Evolutionary conservation across 1,284 basidiomycete genomes (phyloP).

Genomic region (Exobasidium rhododendri): DNA sequence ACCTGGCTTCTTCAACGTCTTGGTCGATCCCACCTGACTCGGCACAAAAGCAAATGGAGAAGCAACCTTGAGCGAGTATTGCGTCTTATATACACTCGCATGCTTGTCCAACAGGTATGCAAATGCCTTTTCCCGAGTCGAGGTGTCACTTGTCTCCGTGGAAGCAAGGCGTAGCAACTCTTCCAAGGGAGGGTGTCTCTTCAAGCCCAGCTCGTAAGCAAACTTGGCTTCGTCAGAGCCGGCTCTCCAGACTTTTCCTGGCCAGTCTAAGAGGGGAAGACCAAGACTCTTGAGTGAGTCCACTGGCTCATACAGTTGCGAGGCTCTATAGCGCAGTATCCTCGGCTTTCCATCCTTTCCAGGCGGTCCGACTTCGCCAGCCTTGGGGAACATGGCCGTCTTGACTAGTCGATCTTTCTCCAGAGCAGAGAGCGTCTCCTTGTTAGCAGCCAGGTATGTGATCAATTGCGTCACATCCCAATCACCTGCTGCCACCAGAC

Average conservation of each 20-base stretch:
- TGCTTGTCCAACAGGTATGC: slow-evolving; percentile 47
- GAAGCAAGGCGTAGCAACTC: slow-evolving; percentile 57
- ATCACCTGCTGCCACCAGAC: slow-evolving; percentile 56
- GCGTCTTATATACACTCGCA: slow-evolving; percentile 30
- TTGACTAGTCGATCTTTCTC: slow-evolving; percentile 73
- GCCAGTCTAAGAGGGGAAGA: slow-evolving; percentile 85
- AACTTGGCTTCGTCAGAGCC: slow-evolving; percentile 67
- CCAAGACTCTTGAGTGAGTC: slow-evolving; percentile 71
- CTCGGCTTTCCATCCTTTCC: slow-evolving; percentile 40
- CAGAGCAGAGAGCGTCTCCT: slow-evolving; percentile 65
- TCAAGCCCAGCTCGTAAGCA: slow-evolving; percentile 74
- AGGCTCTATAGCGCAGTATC: slow-evolving; percentile 42
- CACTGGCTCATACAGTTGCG: slow-evolving; percentile 70
- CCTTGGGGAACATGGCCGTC: slow-evolving; percentile 68
- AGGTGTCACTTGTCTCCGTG: slow-evolving; percentile 12
- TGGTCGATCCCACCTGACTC: slow-evolving; percentile 61
- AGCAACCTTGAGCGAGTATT: slow-evolving; percentile 33
- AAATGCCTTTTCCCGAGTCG: slow-evolving; percentile 33
- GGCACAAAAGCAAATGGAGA: slow-evolving; percentile 70
- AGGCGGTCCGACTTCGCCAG: slow-evolving; percentile 55
- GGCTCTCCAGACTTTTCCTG: slow-evolving; percentile 57
- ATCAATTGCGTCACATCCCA: slow-evolving; percentile 57
- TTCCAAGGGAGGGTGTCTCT: slow-evolving; percentile 68
- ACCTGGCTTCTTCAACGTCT: slow-evolving; percentile 65
- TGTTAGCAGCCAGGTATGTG: slow-evolving; percentile 72